A percentile compares a stretch with the other conserved stretches of the same genome.
Evolutionary conservation across 2,329 filamentous ascomycete species (phyloP).

Genomic region (Scopulariopsis brevicaulis): DNA sequence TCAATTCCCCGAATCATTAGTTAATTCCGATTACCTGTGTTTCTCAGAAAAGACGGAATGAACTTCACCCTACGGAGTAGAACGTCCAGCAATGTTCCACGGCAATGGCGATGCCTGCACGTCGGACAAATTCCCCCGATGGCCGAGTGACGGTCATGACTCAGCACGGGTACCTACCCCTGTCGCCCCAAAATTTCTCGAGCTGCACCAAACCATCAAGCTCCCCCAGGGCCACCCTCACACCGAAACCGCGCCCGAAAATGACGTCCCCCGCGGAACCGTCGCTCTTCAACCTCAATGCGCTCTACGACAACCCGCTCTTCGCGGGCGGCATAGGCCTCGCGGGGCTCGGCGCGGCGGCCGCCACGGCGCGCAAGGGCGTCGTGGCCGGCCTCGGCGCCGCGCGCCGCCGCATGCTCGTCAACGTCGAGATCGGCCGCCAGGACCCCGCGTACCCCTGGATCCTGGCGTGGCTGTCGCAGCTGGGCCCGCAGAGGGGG

Average conservation of each 20-base stretch:
- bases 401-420: constrained; percentile 73
- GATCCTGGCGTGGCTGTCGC: constrained; percentile 89
- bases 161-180: neutral
- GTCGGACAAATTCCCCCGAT: too few species aligned
- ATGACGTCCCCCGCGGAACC: neutral
- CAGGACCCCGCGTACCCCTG: constrained; percentile 89
- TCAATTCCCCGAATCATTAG: too few species aligned
- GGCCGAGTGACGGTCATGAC: neutral
- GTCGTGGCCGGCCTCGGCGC: constrained; percentile 60
- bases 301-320: constrained; percentile 50
- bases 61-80: too few species aligned
- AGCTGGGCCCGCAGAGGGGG: constrained; percentile 68
- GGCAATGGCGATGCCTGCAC: too few species aligned
- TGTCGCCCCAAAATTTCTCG: neutral
- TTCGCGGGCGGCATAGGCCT: constrained; percentile 76
- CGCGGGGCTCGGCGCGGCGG: constrained; percentile 72
- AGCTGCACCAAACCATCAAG: neutral
- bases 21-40: too few species aligned
- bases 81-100: too few species aligned
- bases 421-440: constrained; percentile 91
- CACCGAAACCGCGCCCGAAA: neutral
- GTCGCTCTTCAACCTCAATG: constrained; percentile 37
- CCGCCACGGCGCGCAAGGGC: constrained; percentile 71
- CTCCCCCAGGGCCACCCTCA: neutral
- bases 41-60: too few species aligned